Evolutionary conservation across 352 stramenopile species (phyloP).

Genomic region (Phytopythium mirpurense): DNA sequence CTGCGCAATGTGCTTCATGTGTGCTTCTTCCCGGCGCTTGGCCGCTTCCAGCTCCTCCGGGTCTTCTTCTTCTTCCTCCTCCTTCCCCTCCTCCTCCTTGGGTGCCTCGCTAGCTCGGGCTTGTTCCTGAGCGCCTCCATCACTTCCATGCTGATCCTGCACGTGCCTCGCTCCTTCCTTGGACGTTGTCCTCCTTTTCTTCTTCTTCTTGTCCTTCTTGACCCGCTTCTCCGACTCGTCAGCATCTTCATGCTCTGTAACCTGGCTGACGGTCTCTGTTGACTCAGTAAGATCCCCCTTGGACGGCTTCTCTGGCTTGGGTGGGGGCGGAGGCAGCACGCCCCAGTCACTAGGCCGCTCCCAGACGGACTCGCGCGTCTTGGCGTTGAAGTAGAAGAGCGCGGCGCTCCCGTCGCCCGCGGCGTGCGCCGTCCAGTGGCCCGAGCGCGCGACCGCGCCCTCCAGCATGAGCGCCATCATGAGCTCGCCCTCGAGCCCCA

Average conservation of each 20-base stretch:
- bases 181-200: constrained; percentile 5
- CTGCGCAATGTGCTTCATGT: constrained; percentile 46
- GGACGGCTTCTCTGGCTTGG: background rate
- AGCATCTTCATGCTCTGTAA: background rate
- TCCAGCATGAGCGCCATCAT: constrained; percentile 87
- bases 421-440: constrained; percentile 67
- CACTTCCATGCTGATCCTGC: background rate
- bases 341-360: constrained; percentile 66
- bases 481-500: constrained; percentile 52
- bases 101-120: constrained; percentile 1
- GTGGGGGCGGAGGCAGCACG: constrained; percentile 11
- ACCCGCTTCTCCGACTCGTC: constrained; percentile 5
- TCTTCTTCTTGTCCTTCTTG: constrained; percentile 21
- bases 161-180: constrained; percentile 10
- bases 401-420: constrained; percentile 64
- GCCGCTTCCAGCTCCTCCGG: constrained; percentile 26
- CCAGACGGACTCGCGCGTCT: constrained; percentile 63
- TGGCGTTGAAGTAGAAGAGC: constrained; percentile 79
- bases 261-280: too few species aligned
- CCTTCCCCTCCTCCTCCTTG: background rate
- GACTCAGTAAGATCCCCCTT: too few species aligned
- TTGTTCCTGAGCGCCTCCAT: constrained; percentile 9
- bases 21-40: constrained; percentile 24
- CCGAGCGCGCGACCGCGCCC: constrained; percentile 55
- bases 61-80: constrained; percentile 22